A percentile compares a stretch with the other conserved stretches of the same genome.
These are phyloP conservation scores for Iris pallida DNA, from an alignment of 116 monocot genomes.

Conservation along the genomic window DNA sequence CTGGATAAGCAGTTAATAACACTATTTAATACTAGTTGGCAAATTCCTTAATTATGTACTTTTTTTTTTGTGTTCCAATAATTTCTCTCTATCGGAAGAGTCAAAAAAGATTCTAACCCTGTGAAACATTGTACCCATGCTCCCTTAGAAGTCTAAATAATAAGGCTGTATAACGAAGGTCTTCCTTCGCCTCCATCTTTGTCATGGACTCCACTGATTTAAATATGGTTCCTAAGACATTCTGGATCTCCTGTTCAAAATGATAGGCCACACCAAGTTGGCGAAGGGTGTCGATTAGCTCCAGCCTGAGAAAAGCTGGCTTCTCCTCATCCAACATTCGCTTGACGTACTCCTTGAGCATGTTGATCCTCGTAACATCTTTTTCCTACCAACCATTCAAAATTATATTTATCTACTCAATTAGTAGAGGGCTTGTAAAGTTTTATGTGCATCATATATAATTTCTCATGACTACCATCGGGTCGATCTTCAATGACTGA, in stretches of 20 bases:
- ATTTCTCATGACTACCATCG: not conserved
- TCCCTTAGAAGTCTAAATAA: conserved; percentile 13
- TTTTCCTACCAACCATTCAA: conserved; percentile 4
- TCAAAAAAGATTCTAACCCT: not conserved
- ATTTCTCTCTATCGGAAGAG: too few relatives aligned
- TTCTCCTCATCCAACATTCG: conserved; percentile 1
- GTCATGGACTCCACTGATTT: too few relatives aligned
- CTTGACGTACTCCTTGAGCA: conserved; percentile 14
- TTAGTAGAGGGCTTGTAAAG: too few relatives aligned
- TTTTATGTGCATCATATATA: too few relatives aligned
- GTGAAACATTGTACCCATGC: not conserved
- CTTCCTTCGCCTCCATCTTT: not conserved
- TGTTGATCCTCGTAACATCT: not conserved
- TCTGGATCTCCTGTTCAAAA: conserved; percentile 14
- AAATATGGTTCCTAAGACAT: not conserved
- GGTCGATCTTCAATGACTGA: not conserved
- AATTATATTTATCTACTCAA: too few relatives aligned
- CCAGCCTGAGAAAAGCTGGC: not conserved
- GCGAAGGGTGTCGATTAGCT: conserved; percentile 5
- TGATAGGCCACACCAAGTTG: conserved; percentile 21
- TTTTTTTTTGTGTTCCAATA: too few relatives aligned
- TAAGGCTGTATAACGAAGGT: conserved; percentile 5
- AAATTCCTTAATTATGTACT: too few relatives aligned
- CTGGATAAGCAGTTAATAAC: not conserved
- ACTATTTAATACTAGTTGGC: too few relatives aligned